These are phyloP conservation scores for Talaromyces piceae DNA, from an alignment of 2,329 filamentous ascomycete genomes.

Conservation along the genomic window DNA sequence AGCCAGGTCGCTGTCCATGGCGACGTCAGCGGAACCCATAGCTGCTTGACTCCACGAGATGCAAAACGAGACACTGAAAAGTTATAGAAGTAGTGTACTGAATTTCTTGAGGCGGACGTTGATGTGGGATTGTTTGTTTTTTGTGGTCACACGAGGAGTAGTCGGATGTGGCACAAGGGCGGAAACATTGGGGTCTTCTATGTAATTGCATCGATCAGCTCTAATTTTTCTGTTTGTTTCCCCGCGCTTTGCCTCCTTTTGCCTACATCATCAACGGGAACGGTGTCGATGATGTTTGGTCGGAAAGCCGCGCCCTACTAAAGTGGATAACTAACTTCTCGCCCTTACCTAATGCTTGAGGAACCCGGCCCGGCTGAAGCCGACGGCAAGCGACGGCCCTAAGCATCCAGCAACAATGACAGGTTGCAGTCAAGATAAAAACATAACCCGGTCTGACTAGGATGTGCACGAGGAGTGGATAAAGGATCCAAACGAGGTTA, in stretches of 20 bases:
- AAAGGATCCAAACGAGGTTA: neutral
- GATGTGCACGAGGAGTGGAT: neutral
- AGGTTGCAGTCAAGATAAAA: constrained; percentile 1
- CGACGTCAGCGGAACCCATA: constrained; percentile 29
- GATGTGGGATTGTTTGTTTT: no score
- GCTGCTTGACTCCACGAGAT: neutral
- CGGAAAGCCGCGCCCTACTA: neutral
- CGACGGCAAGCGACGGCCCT: neutral
- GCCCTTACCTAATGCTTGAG: neutral
- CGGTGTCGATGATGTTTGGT: neutral
- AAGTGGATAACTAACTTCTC: neutral
- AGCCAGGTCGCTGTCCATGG: constrained; percentile 28
- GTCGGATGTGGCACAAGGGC: neutral
- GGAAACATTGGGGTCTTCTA: neutral
- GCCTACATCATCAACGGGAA: neutral
- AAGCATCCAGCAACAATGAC: neutral
- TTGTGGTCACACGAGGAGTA: neutral
- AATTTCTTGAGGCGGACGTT: no score
- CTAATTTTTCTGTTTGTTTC: neutral
- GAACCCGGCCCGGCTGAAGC: neutral
- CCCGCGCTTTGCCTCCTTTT: neutral
- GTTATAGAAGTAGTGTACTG: no score
- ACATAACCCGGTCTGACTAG: neutral
- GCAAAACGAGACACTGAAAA: neutral
- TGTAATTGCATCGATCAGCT: neutral